These are phyloP conservation scores for Claviceps sp. DNA, from an alignment of 2,329 filamentous ascomycete genomes.

Conservation along the genomic window DNA sequence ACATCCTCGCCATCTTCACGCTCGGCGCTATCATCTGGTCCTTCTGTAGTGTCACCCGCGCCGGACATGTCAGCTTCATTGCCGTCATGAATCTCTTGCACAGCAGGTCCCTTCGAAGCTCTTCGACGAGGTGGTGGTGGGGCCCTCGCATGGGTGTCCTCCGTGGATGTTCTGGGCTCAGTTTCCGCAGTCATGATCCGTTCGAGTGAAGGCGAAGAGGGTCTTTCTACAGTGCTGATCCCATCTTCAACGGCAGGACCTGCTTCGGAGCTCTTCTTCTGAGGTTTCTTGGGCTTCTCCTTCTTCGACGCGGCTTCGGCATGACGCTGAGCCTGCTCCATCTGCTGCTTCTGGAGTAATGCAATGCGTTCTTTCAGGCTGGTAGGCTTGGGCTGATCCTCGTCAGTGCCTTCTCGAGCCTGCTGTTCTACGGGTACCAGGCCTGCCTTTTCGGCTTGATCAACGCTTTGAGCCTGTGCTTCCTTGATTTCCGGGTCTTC, in stretches of 20 bases:
- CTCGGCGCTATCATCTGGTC: conserved; percentile 48
- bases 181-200: conserved; percentile 35
- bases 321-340: conserved; percentile 74
- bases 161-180: conserved; percentile 35
- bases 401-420: conserved; percentile 39
- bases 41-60: conserved; percentile 50
- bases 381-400: conserved; percentile 80
- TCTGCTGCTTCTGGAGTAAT: conserved; percentile 81
- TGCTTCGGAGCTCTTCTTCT: conserved; percentile 51
- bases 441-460: conserved; percentile 56
- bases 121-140: conserved; percentile 37
- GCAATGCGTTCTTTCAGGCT: conserved; percentile 94
- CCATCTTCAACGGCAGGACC: conserved; percentile 17
- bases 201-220: conserved; percentile 24
- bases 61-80: conserved; percentile 54
- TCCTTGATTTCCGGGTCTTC: conserved; percentile 67
- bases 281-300: conserved; percentile 68
- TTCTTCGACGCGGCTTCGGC: conserved; percentile 68
- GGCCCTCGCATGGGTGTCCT: conserved; percentile 24
- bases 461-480: conserved; percentile 49
- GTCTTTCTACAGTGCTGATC: conserved; percentile 16
- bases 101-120: conserved; percentile 31
- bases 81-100: conserved; percentile 39
- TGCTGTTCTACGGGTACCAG: conserved; percentile 29
- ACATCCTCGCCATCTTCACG: conserved; percentile 63